phyloP scores from a whole-genome alignment of 1,284 basidiomycete genomes.

The Leccinum griseonigrum region DNA sequence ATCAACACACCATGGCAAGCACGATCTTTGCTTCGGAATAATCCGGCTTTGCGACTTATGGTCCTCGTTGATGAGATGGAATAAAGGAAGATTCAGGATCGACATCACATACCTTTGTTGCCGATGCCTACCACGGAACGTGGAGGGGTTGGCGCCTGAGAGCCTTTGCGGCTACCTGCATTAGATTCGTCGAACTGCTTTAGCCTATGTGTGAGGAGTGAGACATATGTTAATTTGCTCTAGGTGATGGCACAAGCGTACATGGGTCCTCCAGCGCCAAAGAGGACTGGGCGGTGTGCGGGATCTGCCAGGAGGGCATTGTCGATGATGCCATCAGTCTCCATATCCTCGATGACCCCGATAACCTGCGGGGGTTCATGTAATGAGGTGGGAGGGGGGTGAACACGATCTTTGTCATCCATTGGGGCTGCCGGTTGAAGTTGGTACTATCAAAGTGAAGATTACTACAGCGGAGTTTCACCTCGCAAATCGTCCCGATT shows the following conservation, averaged over 20 bases:
- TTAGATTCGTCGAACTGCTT: constrained; percentile 78
- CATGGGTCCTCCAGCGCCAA: constrained; percentile 35
- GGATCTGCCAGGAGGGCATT: constrained; percentile 14
- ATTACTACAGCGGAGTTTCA: neutral
- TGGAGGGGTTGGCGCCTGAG: constrained; percentile 71
- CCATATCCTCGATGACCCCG: constrained; percentile 33
- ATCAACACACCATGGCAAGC: constrained; percentile 81
- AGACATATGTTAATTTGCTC: neutral
- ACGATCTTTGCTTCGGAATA: constrained; percentile 99
- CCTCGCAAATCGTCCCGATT: neutral
- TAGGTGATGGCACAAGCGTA: constrained; percentile 10
- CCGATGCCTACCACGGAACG: constrained; percentile 79
- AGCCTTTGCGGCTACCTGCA: constrained; percentile 61
- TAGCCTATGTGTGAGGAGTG: constrained; percentile 47
- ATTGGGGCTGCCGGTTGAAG: constrained; percentile 7
- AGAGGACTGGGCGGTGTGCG: constrained; percentile 24
- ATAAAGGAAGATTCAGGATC: constrained; percentile 7
- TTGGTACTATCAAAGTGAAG: neutral
- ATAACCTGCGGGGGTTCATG: constrained; percentile 5
- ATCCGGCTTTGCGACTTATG: constrained; percentile 88
- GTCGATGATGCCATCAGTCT: constrained; percentile 18
- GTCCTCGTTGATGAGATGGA: neutral
- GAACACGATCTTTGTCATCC: constrained; percentile 16
- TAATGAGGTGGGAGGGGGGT: constrained; percentile 12
- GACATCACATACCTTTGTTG: constrained; percentile 57